Evolutionary conservation across 768 basidiomycete species (phyloP), one percentile per base, ranked within the genome.

Genomic region (Collybia sp.): DNA sequence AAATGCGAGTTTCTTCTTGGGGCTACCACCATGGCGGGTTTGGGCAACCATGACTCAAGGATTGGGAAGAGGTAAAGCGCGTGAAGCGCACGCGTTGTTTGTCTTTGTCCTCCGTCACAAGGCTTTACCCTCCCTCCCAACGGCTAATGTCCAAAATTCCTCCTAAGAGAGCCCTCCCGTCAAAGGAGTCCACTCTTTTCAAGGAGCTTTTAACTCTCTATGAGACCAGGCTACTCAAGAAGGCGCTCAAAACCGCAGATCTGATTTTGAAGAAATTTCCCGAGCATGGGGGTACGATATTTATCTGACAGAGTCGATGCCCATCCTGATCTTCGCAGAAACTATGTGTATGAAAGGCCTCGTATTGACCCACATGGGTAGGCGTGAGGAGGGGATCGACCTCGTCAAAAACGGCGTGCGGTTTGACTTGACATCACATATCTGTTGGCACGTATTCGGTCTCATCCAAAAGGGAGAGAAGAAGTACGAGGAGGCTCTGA

Each of bases 381-480:
- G 76, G 59, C 82, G 82, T 50, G 90, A 86, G 20, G 81, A 93
- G 52, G 93, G 93, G 25, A 71, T 88, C 47, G 84, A 88, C 32
- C 76, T 91, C 38, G 85, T 92, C 53, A 86, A 87, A 71, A 85
- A 88, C 55, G 93, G 93, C 47, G 76, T 91, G 53, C 76, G 81
- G 36, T 72, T 83, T 40, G 90, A 94, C 66, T 67, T 90, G 45
- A 84, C 79, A 30, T 93, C 91, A 15, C 93, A 97, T 58, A 97
- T 99, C 60, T 87, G 85, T 60, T 98, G 96, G 94, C 96, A 99
- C 66, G 95, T 98, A 53, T 88, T 92, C 61, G 96, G 93, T 19
- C 85, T 99, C 57, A 82, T 96, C 16, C 88, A 93, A 63, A 92
- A 95, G 64, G 86, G 85, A 8, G 89, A 96, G 62, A 93, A 88